These are phyloP conservation scores for Straminergon stramineum DNA, from an alignment of 225 moss, liverwort and hornwort species.

Conservation along the genomic window DNA sequence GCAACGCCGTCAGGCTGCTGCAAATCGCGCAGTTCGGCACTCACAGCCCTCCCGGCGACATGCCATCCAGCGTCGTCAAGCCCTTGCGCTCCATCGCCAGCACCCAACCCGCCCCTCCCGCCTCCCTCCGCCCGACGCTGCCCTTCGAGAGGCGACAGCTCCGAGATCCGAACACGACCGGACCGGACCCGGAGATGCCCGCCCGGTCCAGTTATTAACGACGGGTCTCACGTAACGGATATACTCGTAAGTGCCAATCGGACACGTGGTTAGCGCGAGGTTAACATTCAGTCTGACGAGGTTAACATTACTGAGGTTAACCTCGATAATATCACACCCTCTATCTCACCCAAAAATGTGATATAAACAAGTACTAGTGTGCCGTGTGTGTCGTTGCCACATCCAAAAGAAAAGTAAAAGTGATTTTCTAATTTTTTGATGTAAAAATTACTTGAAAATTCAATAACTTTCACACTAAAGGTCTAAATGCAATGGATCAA, in stretches of 20 bases:
- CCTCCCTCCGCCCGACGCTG: slow-evolving; percentile 4
- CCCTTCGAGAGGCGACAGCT: neutral
- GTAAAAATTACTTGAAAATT: too few species aligned
- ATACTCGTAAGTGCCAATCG: neutral
- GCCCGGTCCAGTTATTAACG: neutral
- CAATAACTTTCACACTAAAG: too few species aligned
- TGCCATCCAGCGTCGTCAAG: slow-evolving; percentile 8
- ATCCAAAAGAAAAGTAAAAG: too few species aligned
- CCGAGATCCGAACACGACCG: neutral
- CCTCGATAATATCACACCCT: neutral
- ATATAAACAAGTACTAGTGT: neutral
- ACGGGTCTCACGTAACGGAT: slow-evolving; percentile 5
- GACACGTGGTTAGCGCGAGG: neutral
- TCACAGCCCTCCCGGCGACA: neutral
- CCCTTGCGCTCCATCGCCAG: slow-evolving; percentile 5
- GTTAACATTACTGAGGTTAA: neutral
- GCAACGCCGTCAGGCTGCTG: neutral
- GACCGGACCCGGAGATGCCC: neutral
- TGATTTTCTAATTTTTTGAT: too few species aligned
- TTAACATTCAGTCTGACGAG: neutral
- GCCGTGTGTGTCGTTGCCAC: too few species aligned
- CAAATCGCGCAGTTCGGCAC: neutral
- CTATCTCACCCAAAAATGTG: neutral
- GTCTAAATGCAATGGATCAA: accelerated
- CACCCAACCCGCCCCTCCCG: slow-evolving; percentile 6